phyloP scores from a whole-genome alignment of 1,139 yeast species.

The Candida smagusa region DNA sequence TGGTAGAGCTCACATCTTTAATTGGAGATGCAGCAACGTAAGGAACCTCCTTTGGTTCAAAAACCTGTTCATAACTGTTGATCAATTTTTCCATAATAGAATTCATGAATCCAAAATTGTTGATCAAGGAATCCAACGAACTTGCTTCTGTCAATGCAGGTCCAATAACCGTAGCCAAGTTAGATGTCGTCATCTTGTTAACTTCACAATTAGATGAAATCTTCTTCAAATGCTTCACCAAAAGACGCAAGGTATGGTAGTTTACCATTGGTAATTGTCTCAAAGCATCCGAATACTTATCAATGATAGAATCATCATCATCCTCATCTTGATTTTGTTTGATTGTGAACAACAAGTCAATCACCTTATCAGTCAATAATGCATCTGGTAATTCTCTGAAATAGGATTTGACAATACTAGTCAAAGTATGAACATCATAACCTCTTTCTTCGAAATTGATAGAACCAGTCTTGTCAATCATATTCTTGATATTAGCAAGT shows the following conservation, averaged over 20 bases:
- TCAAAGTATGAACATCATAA: conserved; percentile 82
- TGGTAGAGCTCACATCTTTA: conserved; percentile 1
- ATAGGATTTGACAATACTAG: conserved; percentile 84
- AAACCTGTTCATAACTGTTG: conserved; percentile 37
- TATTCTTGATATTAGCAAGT: conserved; percentile 62
- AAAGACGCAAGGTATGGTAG: conserved; percentile 61
- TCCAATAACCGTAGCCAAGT: conserved; percentile 73
- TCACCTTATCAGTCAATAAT: conserved; percentile 55
- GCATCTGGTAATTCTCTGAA: conserved; percentile 90
- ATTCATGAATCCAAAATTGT: conserved; percentile 56
- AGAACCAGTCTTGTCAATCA: conserved; percentile 71
- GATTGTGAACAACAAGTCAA: conserved; percentile 46
- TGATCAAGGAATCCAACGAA: conserved; percentile 44
- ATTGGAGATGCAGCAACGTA: conserved; percentile 1
- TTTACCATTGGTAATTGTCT: conserved; percentile 59
- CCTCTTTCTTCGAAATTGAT: conserved; percentile 59
- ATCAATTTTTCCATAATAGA: conserved; percentile 51
- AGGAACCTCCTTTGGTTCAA: conserved; percentile 17
- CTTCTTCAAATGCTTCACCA: conserved; percentile 65
- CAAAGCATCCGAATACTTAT: conserved; percentile 44
- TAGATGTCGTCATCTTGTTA: conserved; percentile 78
- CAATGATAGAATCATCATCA: conserved; percentile 21
- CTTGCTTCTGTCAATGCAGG: conserved; percentile 62
- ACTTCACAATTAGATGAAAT: conserved; percentile 57
- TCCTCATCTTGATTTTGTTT: conserved; percentile 30